Percentiles rank a stretch among this genome's conserved stretches.
phyloP scores from a whole-genome alignment of 345 rosid species.

The Populus simonii region DNA sequence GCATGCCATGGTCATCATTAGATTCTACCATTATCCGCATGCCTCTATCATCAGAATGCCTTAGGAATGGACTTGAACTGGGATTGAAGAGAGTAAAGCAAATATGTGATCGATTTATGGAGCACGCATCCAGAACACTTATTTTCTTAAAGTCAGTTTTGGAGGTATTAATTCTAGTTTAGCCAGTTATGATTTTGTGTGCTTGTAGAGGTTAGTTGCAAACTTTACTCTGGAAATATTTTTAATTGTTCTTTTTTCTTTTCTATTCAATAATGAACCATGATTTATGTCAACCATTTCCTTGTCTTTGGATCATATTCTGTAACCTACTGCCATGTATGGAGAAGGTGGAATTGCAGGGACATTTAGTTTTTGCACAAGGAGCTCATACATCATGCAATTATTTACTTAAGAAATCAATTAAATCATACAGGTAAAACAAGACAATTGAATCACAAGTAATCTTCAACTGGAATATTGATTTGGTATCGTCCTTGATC shows the following conservation, averaged over 20 bases:
- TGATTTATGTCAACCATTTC: not conserved
- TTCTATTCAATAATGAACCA: not conserved
- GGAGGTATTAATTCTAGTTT: constrained; percentile 49
- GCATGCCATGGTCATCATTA: constrained; percentile 58
- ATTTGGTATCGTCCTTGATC: too few species aligned
- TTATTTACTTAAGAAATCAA: too few species aligned
- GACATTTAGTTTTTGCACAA: not conserved
- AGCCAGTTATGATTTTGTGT: not conserved
- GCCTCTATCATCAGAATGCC: constrained; percentile 75
- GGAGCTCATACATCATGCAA: too few species aligned
- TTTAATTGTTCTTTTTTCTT: not conserved
- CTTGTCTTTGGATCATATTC: not conserved
- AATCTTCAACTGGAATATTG: too few species aligned
- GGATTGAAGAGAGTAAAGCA: constrained; percentile 61
- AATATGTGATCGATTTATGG: constrained; percentile 62
- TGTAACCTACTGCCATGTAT: not conserved
- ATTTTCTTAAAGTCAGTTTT: constrained; percentile 74
- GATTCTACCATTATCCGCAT: constrained; percentile 85
- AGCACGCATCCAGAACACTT: constrained; percentile 73
- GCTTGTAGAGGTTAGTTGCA: not conserved
- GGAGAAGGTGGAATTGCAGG: not conserved
- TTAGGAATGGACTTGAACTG: constrained; percentile 71
- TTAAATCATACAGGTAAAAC: too few species aligned
- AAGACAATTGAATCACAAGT: too few species aligned
- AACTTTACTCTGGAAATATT: not conserved